Evolutionary conservation across 495 filamentous ascomycete genomes (phyloP), one percentile per base, ranked within the genome.

Genomic region (Collariella sp.): DNA sequence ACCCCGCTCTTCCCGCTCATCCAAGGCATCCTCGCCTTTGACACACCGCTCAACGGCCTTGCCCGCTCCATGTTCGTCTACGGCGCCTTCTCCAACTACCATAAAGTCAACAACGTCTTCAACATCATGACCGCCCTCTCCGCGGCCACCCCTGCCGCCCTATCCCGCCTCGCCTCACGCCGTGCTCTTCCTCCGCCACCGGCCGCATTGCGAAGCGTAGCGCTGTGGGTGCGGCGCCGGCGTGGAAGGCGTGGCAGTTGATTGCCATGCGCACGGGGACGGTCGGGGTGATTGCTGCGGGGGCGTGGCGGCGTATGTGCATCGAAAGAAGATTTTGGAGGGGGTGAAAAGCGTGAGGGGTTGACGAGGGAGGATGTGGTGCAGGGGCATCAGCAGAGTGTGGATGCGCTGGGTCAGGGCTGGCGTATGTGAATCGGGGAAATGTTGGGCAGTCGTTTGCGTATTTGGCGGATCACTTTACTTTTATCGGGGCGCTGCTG

Each of bases 21-120:
- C 52, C 84, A 87, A 61, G 93, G 88, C 46, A 76, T 96, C 50
- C 78, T 96, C 26, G 86, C 91, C 31, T 96, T 97, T 62, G 93
- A 98, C 70, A 98, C 93, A 0, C 93, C 93, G 0, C 95, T 84
- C 62, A 80, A 97, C 20, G 91, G 93, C 4, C 88, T 98, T 51
- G 82, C 88, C 2, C 87, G 91, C 1, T 84, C 86, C 18, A 88
- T 96, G 34, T 84, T 96, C 16, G 90, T 94, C 12, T 87, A 96
- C 64, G 87, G 87, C 18, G 91, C 90, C 23, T 89, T 96, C 70
- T 86, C 79, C 4, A 91, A 96, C 55, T 90, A 90, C 66, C 85
- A 86, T 51, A 87, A 83, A 42, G 88, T 87, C 33, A 79, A 79
- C 24, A 73, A 79, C 0, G 87, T 90, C 16, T 87, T 94, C 68